Evolutionary conservation across 495 filamentous ascomycete species (phyloP), one percentile per base, ranked within the genome.

Genomic region (Sporormia fimetaria): DNA sequence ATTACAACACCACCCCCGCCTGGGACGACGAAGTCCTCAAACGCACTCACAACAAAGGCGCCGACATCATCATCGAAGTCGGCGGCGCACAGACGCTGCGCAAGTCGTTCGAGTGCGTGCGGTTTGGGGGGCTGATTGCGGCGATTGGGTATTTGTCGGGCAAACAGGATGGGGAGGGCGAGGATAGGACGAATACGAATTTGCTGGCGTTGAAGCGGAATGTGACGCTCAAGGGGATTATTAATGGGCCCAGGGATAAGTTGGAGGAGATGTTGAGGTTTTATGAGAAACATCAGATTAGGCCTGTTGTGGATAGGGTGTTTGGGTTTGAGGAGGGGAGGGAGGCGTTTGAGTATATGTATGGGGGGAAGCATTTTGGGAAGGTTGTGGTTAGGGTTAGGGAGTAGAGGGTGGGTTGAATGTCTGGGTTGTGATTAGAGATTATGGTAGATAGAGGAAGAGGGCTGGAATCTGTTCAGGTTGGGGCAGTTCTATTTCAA

Each of bases 21-120:
- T 71, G 68, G 67, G 56, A 67, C 20, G 37, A 52, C 6, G 57
- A 52, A 33, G 66, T 67, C 0, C 32, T 68, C 44, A 43, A 52
- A 11, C 14, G 60, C 5, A 69, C 67, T 4, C 22, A 39, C 10
- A 51, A 47, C 20, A 38, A 57, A 7, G 66, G 66, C 24, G 66
- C 58, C 0, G 64, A 70, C 42, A 56, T 68, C 30, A 65, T 75
- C 22, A 52, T 75, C 24, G 70, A 75, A 44, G 61, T 65, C 41
- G 70, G 68, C 1, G 70, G 69, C 6, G 60, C 64, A 20, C 34
- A 52, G 11, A 74, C 69, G 6, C 36, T 71, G 27, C 51, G 43
- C 12, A 57, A 61, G 33, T 60, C 56, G 2, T 63, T 70, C 40
- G 58, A 63, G 6, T 59, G 59, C 23, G 52, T 69, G 7, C 57